phyloP scores from a whole-genome alignment of 2,329 filamentous ascomycete genomes.

The Fusarium sp. region DNA sequence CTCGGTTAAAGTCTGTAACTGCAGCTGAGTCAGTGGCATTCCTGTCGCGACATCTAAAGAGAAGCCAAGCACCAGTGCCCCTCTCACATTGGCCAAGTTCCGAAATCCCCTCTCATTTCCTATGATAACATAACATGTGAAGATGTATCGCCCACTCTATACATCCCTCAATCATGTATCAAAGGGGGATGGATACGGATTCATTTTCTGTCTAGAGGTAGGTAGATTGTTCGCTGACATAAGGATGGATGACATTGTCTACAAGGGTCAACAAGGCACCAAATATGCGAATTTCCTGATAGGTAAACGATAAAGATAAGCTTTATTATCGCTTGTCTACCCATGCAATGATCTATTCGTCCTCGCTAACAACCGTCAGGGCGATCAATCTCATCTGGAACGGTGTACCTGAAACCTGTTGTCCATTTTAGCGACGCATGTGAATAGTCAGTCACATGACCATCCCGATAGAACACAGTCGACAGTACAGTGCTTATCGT shows the following conservation, averaged over 20 bases:
- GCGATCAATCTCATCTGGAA: neutral
- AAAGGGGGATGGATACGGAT: neutral
- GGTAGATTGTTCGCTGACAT: neutral
- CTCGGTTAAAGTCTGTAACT: neutral
- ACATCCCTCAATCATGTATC: neutral
- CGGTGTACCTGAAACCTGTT: neutral
- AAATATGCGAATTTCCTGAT: neutral
- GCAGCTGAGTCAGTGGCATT: neutral
- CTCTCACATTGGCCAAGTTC: neutral
- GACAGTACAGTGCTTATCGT: constrained; percentile 13
- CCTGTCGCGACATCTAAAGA: neutral
- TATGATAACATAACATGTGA: neutral
- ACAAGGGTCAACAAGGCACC: neutral
- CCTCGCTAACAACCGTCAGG: neutral
- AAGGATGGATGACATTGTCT: neutral
- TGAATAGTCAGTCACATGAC: constrained; percentile 38
- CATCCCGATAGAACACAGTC: constrained; percentile 36
- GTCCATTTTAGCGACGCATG: neutral
- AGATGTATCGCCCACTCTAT: neutral
- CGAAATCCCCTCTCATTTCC: neutral
- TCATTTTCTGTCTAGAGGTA: neutral
- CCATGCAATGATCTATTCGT: neutral
- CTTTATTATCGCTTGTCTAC: neutral
- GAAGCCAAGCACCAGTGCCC: neutral
- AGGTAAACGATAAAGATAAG: neutral